phyloP scores from a whole-genome alignment of 2,329 filamentous ascomycete genomes.

The Aspergillus fumigatiaffinis region DNA sequence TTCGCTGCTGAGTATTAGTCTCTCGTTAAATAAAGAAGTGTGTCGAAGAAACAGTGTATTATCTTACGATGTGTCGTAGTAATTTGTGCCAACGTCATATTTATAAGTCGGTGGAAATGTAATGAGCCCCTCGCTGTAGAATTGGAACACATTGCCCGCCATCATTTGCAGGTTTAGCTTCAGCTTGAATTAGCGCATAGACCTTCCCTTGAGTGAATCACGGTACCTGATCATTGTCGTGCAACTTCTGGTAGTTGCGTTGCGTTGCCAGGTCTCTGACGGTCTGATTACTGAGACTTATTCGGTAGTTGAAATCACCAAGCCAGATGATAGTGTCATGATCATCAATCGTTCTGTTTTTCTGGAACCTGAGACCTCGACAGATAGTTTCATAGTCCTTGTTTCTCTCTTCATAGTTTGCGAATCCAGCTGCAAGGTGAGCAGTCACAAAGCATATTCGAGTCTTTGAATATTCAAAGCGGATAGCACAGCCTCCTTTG shows the following conservation, averaged over 20 bases:
- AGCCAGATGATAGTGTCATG: slow-evolving; percentile 92
- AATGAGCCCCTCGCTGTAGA: slow-evolving; percentile 86
- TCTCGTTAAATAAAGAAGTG: not conserved
- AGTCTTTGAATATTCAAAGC: slow-evolving; percentile 90
- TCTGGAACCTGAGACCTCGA: slow-evolving; percentile 81
- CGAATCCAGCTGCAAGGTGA: slow-evolving; percentile 91
- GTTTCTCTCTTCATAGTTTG: slow-evolving; percentile 95
- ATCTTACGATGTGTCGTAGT: slow-evolving; percentile 82
- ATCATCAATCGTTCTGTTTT: slow-evolving; percentile 85
- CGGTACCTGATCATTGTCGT: slow-evolving; percentile 81
- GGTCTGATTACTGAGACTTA: slow-evolving; percentile 75
- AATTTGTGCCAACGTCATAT: slow-evolving; percentile 82
- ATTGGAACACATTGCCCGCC: slow-evolving; percentile 80
- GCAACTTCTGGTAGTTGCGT: slow-evolving; percentile 71
- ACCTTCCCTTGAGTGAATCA: slow-evolving; percentile 1
- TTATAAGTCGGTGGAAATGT: slow-evolving; percentile 93
- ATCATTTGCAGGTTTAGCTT: slow-evolving; percentile 95
- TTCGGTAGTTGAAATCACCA: slow-evolving; percentile 97
- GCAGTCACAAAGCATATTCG: slow-evolving; percentile 94
- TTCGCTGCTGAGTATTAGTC: slow-evolving; percentile 57
- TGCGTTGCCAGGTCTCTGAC: slow-evolving; percentile 70
- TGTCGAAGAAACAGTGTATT: not conserved
- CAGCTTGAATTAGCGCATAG: slow-evolving; percentile 6
- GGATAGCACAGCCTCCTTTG: slow-evolving; percentile 94
- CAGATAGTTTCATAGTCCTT: slow-evolving; percentile 88